Evolutionary conservation across 1,284 basidiomycete species (phyloP).

Genomic region (Fomitopsis pinicola): DNA sequence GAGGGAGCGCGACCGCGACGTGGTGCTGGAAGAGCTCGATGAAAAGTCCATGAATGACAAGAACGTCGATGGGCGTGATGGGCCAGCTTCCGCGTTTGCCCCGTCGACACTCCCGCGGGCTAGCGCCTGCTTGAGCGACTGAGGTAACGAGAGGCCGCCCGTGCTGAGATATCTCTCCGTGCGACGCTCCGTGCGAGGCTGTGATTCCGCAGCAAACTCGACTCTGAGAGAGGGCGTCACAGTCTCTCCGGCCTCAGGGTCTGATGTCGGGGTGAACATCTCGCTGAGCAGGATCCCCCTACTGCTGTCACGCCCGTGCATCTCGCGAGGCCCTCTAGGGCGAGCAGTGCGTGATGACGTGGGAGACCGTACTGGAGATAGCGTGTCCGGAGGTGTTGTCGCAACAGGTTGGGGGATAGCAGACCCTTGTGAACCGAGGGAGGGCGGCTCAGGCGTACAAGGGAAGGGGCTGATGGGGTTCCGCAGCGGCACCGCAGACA

Average conservation of each 20-base stretch:
- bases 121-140: constrained; percentile 22
- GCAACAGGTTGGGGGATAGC: not conserved
- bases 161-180: constrained; percentile 21
- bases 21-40: constrained; percentile 37
- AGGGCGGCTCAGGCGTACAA: constrained; percentile 10
- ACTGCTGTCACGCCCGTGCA: constrained; percentile 23
- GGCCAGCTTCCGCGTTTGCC: not conserved
- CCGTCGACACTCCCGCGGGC: not conserved
- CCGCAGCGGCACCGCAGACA: constrained; percentile 18
- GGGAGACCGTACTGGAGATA: not conserved
- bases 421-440: constrained; percentile 7
- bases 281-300: constrained; percentile 24
- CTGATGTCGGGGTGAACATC: constrained; percentile 5
- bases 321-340: constrained; percentile 26
- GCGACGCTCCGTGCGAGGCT: constrained; percentile 17
- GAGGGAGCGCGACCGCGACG: constrained; percentile 17
- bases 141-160: constrained; percentile 24
- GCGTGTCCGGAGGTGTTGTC: constrained; percentile 1
- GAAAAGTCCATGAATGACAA: constrained; percentile 60
- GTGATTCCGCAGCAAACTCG: constrained; percentile 22
- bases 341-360: constrained; percentile 19
- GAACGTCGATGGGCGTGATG: constrained; percentile 19
- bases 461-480: constrained; percentile 18
- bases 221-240: constrained; percentile 21
- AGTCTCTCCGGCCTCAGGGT: constrained; percentile 10